Evolutionary conservation across 1,139 yeast genomes (phyloP), one percentile per base, ranked within the genome.

Genomic region (Lipomyces yarrowii): DNA sequence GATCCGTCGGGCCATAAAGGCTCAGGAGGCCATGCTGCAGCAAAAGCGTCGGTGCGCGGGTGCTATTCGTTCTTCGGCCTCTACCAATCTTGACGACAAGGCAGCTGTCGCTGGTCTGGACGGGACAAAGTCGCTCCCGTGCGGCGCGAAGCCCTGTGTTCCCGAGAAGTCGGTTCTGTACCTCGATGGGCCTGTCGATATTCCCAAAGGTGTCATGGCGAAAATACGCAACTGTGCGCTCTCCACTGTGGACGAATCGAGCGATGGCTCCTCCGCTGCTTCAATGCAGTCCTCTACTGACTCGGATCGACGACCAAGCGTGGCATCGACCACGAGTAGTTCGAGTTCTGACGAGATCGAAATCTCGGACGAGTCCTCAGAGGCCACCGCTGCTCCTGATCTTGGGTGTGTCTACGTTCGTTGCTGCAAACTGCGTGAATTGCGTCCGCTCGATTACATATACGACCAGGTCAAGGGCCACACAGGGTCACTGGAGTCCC

Each of bases 391-490:
- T 8, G 30, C 42, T 37, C 23, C 48, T 6, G 64, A 63, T 52
- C 63, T 65, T 6, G 65, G 57, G 32, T 18, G 46, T 4, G 46
- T 67, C 18, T 67, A 62, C 42, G 62, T 61, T 15, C 65, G 69
- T 8, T 67, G 69, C 61, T 67, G 69, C 66, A 67, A 65, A 37
- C 59, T 67, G 32, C 69, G 69, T n/a, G 69, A 67, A 33, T 51
- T 59, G 18, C 42, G 39, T 13, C 69, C 69, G 15, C 56, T 55
- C 8, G 60, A 52, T 35, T 59, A 10, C 53, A 32, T 55, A 42
- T 58, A 42, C 39, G 46, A 48, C 35, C 69, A 67, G 52, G 42
- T 65, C 42, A 30, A 15, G 11, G 68, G 68, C 23, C 57, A 57
- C 32, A 18, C 33, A 42, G 60, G 37, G 21, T 53, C 61, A 7